Evolutionary conservation across 2,329 filamentous ascomycete species (phyloP).

Genomic region (Arthrocladium fulminans): DNA sequence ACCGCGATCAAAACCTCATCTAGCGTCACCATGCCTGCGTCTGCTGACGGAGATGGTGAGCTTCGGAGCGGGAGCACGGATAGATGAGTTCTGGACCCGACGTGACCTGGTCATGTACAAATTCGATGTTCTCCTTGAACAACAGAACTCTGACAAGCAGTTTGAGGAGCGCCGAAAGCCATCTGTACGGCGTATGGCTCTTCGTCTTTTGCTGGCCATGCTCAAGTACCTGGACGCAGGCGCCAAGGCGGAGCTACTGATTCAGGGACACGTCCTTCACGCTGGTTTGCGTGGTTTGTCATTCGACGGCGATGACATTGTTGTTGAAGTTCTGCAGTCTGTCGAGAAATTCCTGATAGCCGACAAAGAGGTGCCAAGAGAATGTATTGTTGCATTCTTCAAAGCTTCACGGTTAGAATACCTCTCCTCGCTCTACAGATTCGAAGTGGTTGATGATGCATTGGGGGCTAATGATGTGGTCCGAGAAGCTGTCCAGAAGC

Average conservation of each 20-base stretch:
- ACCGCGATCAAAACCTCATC: constrained; percentile 72
- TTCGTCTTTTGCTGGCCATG: constrained; percentile 70
- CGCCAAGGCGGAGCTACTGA: constrained; percentile 73
- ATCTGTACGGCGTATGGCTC: constrained; percentile 72
- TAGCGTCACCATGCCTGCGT: constrained; percentile 81
- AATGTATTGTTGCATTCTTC: constrained; percentile 65
- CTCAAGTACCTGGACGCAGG: constrained; percentile 68
- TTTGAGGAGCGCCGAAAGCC: constrained; percentile 59
- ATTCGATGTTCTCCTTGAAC: constrained; percentile 68
- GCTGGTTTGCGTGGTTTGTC: constrained; percentile 67
- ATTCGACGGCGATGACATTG: constrained; percentile 65
- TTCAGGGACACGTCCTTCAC: constrained; percentile 59
- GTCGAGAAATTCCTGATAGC: constrained; percentile 63
- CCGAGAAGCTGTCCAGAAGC: constrained; percentile 61
- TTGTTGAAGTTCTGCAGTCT: constrained; percentile 64
- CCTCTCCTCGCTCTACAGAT: constrained; percentile 61
- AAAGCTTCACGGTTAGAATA: constrained; percentile 64
- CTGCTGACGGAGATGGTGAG: constrained; percentile 76
- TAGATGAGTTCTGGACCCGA: constrained; percentile 66
- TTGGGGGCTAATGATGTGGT: constrained; percentile 45
- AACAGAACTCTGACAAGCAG: constrained; percentile 47
- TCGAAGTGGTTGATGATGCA: constrained; percentile 34
- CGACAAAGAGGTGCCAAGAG: constrained; percentile 63
- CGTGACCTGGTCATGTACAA: constrained; percentile 72
- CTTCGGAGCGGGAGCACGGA: constrained; percentile 76